Base-by-base conservation (phyloP, 208 protist genomes). In the Leishmania lainsoni region DNA sequence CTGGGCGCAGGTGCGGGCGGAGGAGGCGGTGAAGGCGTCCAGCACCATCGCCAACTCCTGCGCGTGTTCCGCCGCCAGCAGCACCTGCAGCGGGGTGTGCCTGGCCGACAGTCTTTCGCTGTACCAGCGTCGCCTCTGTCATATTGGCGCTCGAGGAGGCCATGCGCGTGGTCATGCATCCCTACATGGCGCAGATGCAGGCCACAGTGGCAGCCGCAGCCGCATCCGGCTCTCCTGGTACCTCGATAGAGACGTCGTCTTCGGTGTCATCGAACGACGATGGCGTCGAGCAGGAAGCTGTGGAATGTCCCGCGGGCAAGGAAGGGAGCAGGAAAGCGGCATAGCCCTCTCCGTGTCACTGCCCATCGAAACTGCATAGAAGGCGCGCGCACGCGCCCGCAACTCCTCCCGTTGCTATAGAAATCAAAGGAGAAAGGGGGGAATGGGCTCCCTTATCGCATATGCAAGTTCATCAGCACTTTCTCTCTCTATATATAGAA, bases 1-100 rank as follows among this genome's bases (percentile, higher is more conserved):
- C 48, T 86, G 82, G 82, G 51, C 56, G 9, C 82, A 79, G 66
- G 82, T 81, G 32, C 72, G 68, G 16, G 82, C 82, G 1, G 82
- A 86, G 49, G 82, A 86, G 45, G 82, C 82, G 32, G 73, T 79
- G 71, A 86, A 86, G 78, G 29, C 69, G 42, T 86, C 82, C 82
- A 86, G 77, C 82, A 86, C 78, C 79, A 79, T 75, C 82, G 78
- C 29, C 82, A 86, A 51, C 82, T 86, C 9, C 78, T 69, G 12
- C 82, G 82, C 10, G 73, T 82, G 20, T 79, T 86, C 63, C 82
- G 82, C 54, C 82, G 78, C n/a, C 82, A 82, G 73, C 78, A 81
- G 56, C 78, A 86, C 56, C 78, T 82, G n/a, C 82, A 76, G 58
- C 48, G 76, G 29, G 26, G 48, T 3, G 29, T 26, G 59, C 14